Base-by-base conservation (phyloP, 202 grass and related monocot genomes). In the Brachypodium distachyon region DNA sequence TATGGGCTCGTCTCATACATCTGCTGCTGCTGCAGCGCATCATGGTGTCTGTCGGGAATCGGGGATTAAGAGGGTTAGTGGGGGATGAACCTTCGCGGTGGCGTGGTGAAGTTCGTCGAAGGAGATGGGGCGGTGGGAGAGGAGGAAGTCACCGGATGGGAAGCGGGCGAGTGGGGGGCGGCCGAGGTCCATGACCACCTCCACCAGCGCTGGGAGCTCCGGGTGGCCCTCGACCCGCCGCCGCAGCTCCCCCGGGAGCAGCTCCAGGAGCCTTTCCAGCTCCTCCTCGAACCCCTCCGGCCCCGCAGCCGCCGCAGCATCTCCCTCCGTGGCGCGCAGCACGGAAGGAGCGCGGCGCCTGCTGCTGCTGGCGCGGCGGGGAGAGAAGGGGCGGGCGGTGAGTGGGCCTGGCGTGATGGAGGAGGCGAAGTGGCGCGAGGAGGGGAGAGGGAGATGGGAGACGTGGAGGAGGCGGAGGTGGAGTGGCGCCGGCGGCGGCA, bases 131-230 rank as follows among this genome's bases (percentile, higher is more conserved):
- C 42, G 53, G 38, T 92, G 40, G 9, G 95, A 84, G 69, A 98
- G 89, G 80, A 92, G 52, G 73, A 98, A 84, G 69, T 98, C 89
- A 2, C 91, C 91, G 18, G 89, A 98, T 43, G 89, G 91, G 77
- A 98, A 94, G 59, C 89, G 88, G 7, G 89, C 84, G 72, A 97
- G 74, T 29, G 91, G 95, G 6, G 76, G 76, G 0, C 94, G 89
- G 39, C 95, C 91, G 44, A 97, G 78, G 79, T 94, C 95, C 89
- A 92, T 92, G 77, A 90, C 91, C 63, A 94, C 90, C 80, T 94
- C 95, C 73, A 94, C 91, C 47, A 97, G 91, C 11, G 82, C 76
- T 10, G 80, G 73, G 67, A 91, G 81, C 69, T 97, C 87, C 25
- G 73, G 77, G 41, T 97, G 91, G 67, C 13, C 60, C 58, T 87